Evolutionary conservation across 2,329 filamentous ascomycete genomes (phyloP), one percentile per base, ranked within the genome.

Genomic region (Colletotrichum scovillei): DNA sequence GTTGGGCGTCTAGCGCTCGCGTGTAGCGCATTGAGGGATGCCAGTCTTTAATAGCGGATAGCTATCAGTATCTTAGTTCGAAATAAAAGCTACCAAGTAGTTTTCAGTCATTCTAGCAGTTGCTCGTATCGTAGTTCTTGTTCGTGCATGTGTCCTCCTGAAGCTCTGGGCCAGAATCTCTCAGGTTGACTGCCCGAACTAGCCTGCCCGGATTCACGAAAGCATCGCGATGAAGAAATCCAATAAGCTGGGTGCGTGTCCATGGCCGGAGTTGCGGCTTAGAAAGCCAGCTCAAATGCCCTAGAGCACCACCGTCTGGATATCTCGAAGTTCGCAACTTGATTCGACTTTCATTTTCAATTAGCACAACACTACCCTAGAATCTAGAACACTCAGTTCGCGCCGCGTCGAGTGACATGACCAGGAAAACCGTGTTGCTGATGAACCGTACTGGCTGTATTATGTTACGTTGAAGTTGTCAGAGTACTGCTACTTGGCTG

Each of bases 351-450:
- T 78, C 5, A 83, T 12, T 8, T 35, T 35, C 79, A 49, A 82
- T 77, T 6, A 85, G 78, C 5, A 85, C 75, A 9, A 80, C 79
- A 46, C 84, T 85, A 1, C 80, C 81, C 30, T 82, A 75, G 38
- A 86, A 82, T 1, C 78, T 79, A 5, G 76, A 72, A 35, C 81
- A 84, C 42, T 82, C 76, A 56, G 84, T 84, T 57, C 75, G 76
- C 0, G 83, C 84, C 22, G 82, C 83, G 3, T 64, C 75, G 7
- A 86, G 74, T 2, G 84, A 83, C 2, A 82, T 85, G n/a, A 81
- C 77, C 0, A 79, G 80, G 64, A 86, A 84, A 32, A 77, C 77
- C 0, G 79, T 81, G 70, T 83, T 85, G 8, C 81, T 80, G 11
- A 86, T 78, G 16, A 86, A 72, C 1, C 86, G 76, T 1, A 85